Evolutionary conservation across 2,329 filamentous ascomycete genomes (phyloP).

Genomic region (Rosellinia necatrix): DNA sequence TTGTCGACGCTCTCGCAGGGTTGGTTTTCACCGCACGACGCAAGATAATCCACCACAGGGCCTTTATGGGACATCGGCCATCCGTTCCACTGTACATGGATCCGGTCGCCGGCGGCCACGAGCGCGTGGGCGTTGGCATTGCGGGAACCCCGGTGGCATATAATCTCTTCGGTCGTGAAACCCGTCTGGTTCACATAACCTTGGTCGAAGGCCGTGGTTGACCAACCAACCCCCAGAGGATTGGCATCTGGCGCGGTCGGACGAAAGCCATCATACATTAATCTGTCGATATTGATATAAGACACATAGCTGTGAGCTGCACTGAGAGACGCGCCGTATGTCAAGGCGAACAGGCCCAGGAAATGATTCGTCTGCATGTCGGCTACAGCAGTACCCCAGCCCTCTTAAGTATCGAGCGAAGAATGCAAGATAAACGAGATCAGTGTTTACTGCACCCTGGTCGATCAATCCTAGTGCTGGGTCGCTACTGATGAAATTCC

Average conservation of each 20-base stretch:
- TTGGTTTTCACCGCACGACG: constrained; percentile 40
- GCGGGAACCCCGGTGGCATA: constrained; percentile 43
- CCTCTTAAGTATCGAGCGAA: neutral
- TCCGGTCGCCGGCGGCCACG: constrained; percentile 43
- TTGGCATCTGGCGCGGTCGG: constrained; percentile 29
- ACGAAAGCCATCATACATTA: constrained; percentile 36
- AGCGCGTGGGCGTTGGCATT: constrained; percentile 41
- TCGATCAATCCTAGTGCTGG: neutral
- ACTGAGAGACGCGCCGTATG: neutral
- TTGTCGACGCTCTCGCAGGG: constrained; percentile 44
- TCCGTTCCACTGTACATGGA: constrained; percentile 46
- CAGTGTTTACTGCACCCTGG: neutral
- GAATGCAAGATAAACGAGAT: neutral
- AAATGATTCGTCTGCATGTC: constrained; percentile 10
- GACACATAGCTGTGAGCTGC: constrained; percentile 37
- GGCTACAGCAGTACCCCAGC: neutral
- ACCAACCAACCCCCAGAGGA: constrained; percentile 37
- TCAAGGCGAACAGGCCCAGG: constrained; percentile 17
- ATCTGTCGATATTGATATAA: constrained; percentile 36
- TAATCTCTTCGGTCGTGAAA: constrained; percentile 44
- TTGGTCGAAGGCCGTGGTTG: constrained; percentile 42
- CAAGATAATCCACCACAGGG: constrained; percentile 47
- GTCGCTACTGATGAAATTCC: too few species aligned
- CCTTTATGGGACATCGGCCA: constrained; percentile 47
- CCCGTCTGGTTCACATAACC: constrained; percentile 48